Evolutionary conservation across 202 grass and related monocot species (phyloP).

Genomic region (Carex sylvatica): DNA sequence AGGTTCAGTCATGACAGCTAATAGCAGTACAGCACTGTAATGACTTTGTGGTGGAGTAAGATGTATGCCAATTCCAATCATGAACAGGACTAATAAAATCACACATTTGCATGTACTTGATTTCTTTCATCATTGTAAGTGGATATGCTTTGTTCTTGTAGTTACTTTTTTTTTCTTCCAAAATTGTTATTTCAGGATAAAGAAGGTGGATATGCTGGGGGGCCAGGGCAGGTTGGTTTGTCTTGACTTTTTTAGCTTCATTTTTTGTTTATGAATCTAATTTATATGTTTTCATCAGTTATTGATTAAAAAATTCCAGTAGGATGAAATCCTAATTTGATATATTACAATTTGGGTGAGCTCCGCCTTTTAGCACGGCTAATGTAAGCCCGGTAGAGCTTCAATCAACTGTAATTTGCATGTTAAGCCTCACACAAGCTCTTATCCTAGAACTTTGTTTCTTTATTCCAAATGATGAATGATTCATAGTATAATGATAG

Average conservation of each 20-base stretch:
- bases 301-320: not conserved
- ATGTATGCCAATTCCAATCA: not conserved
- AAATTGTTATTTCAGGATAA: slow-evolving; percentile 60
- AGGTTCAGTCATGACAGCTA: not conserved
- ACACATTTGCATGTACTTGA: not conserved
- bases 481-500: not conserved
- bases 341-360: not conserved
- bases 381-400: not conserved
- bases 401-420: slow-evolving; percentile 4
- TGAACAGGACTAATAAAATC: not conserved
- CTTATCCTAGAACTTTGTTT: not conserved
- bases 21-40: not conserved
- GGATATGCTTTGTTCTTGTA: not conserved
- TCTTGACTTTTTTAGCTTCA: not conserved
- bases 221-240: slow-evolving; percentile 81
- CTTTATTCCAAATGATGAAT: not conserved
- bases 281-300: not conserved
- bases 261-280: not conserved
- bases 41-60: not conserved
- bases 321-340: not conserved
- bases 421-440: not conserved
- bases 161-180: not conserved
- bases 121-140: not conserved
- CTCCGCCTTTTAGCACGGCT: not conserved
- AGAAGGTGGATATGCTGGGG: slow-evolving; percentile 87